Evolutionary conservation across 1,284 basidiomycete genomes (phyloP).

Genomic region (Sporisorium graminicola): DNA sequence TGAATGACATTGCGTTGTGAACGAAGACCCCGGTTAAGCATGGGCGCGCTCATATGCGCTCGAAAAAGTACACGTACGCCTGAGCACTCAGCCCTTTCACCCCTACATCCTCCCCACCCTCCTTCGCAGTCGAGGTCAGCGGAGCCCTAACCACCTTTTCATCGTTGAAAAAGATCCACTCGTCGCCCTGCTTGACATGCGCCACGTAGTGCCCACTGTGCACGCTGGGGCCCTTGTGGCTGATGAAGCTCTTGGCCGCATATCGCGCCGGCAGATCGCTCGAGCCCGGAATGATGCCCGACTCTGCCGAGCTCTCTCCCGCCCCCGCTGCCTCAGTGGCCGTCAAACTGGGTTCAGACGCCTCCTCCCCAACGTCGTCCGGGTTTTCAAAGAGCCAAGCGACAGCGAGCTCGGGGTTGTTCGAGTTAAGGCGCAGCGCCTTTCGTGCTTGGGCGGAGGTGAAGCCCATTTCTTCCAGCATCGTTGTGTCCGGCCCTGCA

Average conservation of each 20-base stretch:
- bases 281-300: conserved; percentile 55
- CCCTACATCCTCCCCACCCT: conserved; percentile 34
- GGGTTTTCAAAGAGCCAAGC: conserved; percentile 98
- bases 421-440: conserved; percentile 85
- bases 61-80: conserved; percentile 63
- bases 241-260: conserved; percentile 89
- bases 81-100: conserved; percentile 43
- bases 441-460: conserved; percentile 85
- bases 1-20: too few relatives aligned
- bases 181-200: conserved; percentile 74
- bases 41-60: conserved; percentile 19
- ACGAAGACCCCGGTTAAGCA: too few relatives aligned
- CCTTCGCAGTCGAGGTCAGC: conserved; percentile 18
- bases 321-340: conserved; percentile 1
- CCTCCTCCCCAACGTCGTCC: conserved; percentile 82
- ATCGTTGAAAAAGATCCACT: conserved; percentile 61
- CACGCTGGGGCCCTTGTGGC: conserved; percentile 85
- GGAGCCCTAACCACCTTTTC: conserved; percentile 56
- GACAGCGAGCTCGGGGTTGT: conserved; percentile 85
- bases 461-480: conserved; percentile 95
- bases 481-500: conserved; percentile 68
- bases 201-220: conserved; percentile 90
- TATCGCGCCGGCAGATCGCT: conserved; percentile 79
- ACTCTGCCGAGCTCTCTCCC: conserved; percentile 7
- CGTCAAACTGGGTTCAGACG: conserved; percentile 33